Conservation (phyloP, 83 land plant genomes). For the Picea engelmannii region DNA sequence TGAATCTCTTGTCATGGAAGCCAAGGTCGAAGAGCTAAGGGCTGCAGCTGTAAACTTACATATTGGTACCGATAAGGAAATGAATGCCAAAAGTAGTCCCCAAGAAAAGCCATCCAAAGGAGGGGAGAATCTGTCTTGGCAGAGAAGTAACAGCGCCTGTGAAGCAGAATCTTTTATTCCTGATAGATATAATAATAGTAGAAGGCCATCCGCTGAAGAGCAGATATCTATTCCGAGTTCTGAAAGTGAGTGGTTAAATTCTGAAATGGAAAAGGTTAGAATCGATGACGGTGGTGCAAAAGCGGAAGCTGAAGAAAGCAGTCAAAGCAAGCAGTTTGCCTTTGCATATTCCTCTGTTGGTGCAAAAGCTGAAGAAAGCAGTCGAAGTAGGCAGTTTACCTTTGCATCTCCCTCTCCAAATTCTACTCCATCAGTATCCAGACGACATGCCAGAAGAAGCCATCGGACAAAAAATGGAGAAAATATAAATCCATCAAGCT, state of each 20-base stretch:
- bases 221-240: constrained; percentile 17
- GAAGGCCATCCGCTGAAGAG: neutral
- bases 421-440: constrained; percentile 25
- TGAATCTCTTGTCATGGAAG: constrained; percentile 13
- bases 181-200: no score
- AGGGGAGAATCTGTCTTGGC: neutral
- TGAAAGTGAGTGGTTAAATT: constrained; percentile 33
- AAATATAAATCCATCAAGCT: constrained; percentile 17
- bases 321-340: constrained; percentile 29
- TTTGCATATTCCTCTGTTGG: constrained; percentile 41
- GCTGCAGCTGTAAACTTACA: constrained; percentile 26
- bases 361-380: constrained; percentile 9
- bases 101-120: constrained; percentile 7
- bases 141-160: neutral
- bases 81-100: neutral
- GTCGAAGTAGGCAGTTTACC: constrained; percentile 29
- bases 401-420: constrained; percentile 44
- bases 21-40: constrained; percentile 34
- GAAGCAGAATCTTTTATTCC: no score
- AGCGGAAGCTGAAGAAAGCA: constrained; percentile 14
- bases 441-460: constrained; percentile 35
- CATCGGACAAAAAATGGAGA: constrained; percentile 27
- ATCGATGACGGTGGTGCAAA: constrained; percentile 27
- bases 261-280: constrained; percentile 23
- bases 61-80: constrained; percentile 25